Evolutionary conservation across 305 asterid species (phyloP), one percentile per base, ranked within the genome.

Genomic region (Fraxinus angustifolia): DNA sequence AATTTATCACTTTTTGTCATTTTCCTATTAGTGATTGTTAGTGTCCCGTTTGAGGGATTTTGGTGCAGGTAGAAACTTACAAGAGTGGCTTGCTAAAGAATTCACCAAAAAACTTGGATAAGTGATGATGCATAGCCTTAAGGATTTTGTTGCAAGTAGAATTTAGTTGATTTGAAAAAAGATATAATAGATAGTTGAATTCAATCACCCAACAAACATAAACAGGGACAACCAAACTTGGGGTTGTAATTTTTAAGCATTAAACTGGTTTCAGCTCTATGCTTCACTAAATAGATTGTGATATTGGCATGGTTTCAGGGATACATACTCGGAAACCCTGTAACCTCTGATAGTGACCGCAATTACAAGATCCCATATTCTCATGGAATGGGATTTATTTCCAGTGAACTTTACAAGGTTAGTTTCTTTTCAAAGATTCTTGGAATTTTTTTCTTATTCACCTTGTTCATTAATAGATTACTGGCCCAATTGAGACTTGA

Each of bases 371-470:
- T 80, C 38, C 38, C n/a, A 19, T 80, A 73, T 28, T 1, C 42
- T 38, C 36, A 35, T 73, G 79, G 83, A n/a, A 23, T 80, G 79
- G 79, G 79, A 35, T 33, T 56, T 3, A 34, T 80, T 26, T 14
- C 83, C 26, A 36, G 60, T 56, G 83, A 80, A 36, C 78, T 80
- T 38, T 80, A 80, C 42, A 11, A 36, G 65, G 79, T 80, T 19
- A 70, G 38, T 21, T 42, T 58, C 34, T 67, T 26, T 28, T 28
- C 35, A 11, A 28, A 67, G 17, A 28, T 67, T 65, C 34, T 8
- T 17, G 14, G 19, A 45, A 45, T 12, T 45, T 12, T 45, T 45
- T 45, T 45, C 17, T 14, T 12, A 0, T 45, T 12, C 6, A 12
- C 19, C 17, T 45, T 45, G 50, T 10, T 42, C 50, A 42, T 45